phyloP scores from a whole-genome alignment of 352 stramenopile species.

The Phytophthora nicotianae region DNA sequence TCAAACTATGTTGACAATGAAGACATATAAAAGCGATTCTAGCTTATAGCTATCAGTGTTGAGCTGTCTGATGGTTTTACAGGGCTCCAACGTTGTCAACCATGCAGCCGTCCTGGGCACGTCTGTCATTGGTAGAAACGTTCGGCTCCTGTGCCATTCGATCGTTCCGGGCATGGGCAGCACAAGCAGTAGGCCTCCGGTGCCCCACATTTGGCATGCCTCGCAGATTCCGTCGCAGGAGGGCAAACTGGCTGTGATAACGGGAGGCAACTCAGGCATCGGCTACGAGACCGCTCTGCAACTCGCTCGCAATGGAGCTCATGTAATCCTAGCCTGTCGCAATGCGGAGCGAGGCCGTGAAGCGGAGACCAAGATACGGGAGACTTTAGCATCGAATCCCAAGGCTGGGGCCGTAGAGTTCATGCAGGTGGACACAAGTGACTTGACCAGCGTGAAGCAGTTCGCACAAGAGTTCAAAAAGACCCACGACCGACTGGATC shows the following conservation, averaged over 20 bases:
- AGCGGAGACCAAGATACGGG: conserved; percentile 21
- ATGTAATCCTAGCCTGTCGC: conserved; percentile 50
- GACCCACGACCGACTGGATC: conserved; percentile 38
- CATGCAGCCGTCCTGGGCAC: neutral
- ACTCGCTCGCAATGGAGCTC: conserved; percentile 35
- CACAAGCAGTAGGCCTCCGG: conserved; percentile 4
- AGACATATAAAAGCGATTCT: too few species aligned
- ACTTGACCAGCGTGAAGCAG: conserved; percentile 42
- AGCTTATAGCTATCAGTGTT: too few species aligned
- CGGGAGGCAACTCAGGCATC: conserved; percentile 49
- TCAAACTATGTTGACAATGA: too few species aligned
- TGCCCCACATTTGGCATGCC: conserved; percentile 32
- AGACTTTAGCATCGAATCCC: neutral
- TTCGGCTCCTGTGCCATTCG: neutral
- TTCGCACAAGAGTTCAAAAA: conserved; percentile 41
- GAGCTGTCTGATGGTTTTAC: too few species aligned
- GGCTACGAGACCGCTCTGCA: conserved; percentile 44
- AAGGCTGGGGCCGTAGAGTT: conserved; percentile 39
- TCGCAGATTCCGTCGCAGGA: conserved; percentile 32
- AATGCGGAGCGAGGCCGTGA: conserved; percentile 19
- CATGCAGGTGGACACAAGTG: conserved; percentile 48
- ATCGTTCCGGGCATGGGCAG: conserved; percentile 10
- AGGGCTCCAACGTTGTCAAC: too few species aligned
- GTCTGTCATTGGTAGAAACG: conserved; percentile 17
- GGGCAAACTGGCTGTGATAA: conserved; percentile 39